phyloP scores from a whole-genome alignment of 805 yeast genomes.

The Yamadazyma paraphyllophila region DNA sequence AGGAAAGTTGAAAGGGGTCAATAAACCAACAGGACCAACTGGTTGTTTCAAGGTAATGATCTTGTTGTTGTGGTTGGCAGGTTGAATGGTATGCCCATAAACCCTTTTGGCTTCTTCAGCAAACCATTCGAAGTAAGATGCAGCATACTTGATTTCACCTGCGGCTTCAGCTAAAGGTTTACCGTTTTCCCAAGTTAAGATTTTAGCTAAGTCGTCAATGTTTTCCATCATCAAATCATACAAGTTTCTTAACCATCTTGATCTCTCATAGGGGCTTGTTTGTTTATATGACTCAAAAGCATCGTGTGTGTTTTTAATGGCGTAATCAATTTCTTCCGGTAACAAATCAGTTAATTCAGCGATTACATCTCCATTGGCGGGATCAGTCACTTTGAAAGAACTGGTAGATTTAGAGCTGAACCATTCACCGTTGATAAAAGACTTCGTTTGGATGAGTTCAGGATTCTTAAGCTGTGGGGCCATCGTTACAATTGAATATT shows the following conservation, averaged over 20 bases:
- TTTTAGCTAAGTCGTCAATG: slow-evolving; percentile 53
- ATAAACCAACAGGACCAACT: slow-evolving; percentile 61
- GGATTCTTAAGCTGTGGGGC: slow-evolving; percentile 28
- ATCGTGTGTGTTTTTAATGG: slow-evolving; percentile 47
- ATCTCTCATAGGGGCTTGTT: slow-evolving; percentile 49
- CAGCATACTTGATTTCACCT: slow-evolving; percentile 59
- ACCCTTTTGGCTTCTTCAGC: slow-evolving; percentile 56
- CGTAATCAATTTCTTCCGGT: slow-evolving; percentile 40
- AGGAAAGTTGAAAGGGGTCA: slow-evolving; percentile 70
- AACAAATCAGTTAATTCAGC: slow-evolving; percentile 44
- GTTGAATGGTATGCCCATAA: slow-evolving; percentile 58
- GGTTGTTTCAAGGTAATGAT: slow-evolving; percentile 57
- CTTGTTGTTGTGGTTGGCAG: slow-evolving; percentile 49
- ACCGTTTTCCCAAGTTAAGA: slow-evolving; percentile 61
- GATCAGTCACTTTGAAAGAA: slow-evolving; percentile 38
- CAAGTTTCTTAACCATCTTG: slow-evolving; percentile 50
- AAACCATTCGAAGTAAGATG: slow-evolving; percentile 47
- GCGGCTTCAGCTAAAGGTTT: slow-evolving; percentile 52
- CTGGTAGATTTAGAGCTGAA: slow-evolving; percentile 33
- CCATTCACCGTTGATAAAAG: slow-evolving; percentile 42
- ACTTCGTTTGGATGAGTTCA: slow-evolving; percentile 29
- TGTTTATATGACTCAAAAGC: slow-evolving; percentile 47
- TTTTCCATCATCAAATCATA: slow-evolving; percentile 53
- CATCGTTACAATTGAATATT: slow-evolving; percentile 4
- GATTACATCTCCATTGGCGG: slow-evolving; percentile 38